phyloP scores from a whole-genome alignment of 2,329 filamentous ascomycete species.

The Trichoderma sp. region DNA sequence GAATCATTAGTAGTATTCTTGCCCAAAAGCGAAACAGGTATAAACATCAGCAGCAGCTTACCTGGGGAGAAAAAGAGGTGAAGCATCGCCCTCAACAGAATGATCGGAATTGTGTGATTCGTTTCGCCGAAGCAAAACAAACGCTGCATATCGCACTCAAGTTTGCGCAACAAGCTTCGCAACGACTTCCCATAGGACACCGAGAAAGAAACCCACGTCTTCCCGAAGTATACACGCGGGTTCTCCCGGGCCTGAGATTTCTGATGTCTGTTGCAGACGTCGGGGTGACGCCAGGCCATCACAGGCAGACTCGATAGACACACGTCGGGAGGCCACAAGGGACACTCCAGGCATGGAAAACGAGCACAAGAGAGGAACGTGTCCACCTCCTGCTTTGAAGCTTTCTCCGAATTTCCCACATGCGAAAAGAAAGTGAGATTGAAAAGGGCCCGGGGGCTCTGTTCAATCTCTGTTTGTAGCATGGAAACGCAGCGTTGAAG shows the following conservation, averaged over 20 bases:
- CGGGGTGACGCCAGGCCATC: constrained; percentile 80
- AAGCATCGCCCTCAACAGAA: constrained; percentile 77
- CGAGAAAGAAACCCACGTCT: constrained; percentile 28
- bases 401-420: constrained; percentile 99
- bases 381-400: constrained; percentile 56
- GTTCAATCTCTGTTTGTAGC: constrained; percentile 73
- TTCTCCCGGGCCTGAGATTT: constrained; percentile 68
- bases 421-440: constrained; percentile 53
- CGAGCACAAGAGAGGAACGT: constrained; percentile 35
- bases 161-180: constrained; percentile 81
- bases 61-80: constrained; percentile 40
- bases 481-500: constrained; percentile 95
- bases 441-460: constrained; percentile 32
- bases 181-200: constrained; percentile 86
- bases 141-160: constrained; percentile 97
- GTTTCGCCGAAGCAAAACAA: constrained; percentile 35
- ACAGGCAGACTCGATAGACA: constrained; percentile 66
- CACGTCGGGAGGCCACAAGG: constrained; percentile 12
- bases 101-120: constrained; percentile 89
- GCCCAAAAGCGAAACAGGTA: not conserved
- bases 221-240: constrained; percentile 31
- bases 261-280: constrained; percentile 91
- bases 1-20: constrained; percentile 38
- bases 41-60: constrained; percentile 34
- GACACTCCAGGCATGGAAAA: constrained; percentile 27